These are phyloP conservation scores for Sphagnum tenellum DNA, from an alignment of 225 moss, liverwort and hornwort species.

Conservation along the genomic window DNA sequence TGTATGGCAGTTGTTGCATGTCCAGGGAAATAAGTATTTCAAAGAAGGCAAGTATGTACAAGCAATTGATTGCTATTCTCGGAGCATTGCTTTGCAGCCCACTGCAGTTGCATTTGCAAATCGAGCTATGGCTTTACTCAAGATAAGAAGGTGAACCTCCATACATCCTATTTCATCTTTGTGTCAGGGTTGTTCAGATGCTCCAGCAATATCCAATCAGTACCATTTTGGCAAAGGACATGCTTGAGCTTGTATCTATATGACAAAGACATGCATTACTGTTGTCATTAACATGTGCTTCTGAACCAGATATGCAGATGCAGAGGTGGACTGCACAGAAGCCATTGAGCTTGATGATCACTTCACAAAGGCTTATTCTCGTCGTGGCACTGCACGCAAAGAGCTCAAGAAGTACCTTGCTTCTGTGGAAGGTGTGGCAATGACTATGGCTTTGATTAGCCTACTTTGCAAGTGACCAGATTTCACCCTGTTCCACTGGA, in stretches of 20 bases:
- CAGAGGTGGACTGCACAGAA: conserved; percentile 88
- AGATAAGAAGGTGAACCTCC: conserved; percentile 70
- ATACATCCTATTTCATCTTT: conserved; percentile 8
- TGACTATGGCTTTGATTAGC: too few relatives aligned
- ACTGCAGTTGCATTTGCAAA: conserved; percentile 90
- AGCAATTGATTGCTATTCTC: conserved; percentile 85
- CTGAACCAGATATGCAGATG: conserved; percentile 71
- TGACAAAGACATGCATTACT: too few relatives aligned
- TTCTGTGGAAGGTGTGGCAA: conserved; percentile 63
- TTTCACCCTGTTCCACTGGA: too few relatives aligned
- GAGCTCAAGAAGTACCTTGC: conserved; percentile 77
- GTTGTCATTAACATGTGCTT: too few relatives aligned
- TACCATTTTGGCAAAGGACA: too few relatives aligned
- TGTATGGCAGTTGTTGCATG: neutral
- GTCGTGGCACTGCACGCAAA: conserved; percentile 81
- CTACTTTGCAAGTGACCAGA: too few relatives aligned
- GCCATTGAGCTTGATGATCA: conserved; percentile 90
- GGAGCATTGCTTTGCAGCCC: conserved; percentile 88
- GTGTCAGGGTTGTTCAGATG: conserved; percentile 1
- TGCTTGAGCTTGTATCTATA: too few relatives aligned
- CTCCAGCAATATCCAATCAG: too few relatives aligned
- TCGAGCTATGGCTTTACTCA: conserved; percentile 92
- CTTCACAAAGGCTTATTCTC: conserved; percentile 83
- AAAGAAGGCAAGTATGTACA: conserved; percentile 87
- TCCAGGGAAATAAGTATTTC: conserved; percentile 83